Evolutionary conservation across 495 filamentous ascomycete genomes (phyloP).

Genomic region (Podospora pseudocomata): DNA sequence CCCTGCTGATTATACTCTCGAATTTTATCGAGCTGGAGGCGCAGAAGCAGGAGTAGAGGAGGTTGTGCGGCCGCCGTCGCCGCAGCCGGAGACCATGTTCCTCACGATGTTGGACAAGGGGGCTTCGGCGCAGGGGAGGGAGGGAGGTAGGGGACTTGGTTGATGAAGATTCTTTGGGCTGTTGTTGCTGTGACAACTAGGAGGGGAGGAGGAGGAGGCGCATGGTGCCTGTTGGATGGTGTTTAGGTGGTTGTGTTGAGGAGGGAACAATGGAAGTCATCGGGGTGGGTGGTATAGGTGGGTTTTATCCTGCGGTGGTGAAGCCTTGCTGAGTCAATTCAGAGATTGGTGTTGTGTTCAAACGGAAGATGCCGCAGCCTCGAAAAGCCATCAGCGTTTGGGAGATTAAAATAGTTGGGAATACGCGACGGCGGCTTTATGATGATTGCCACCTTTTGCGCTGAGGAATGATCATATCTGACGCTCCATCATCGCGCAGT

Average conservation of each 20-base stretch:
- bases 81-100: slow-evolving; percentile 24
- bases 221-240: not conserved
- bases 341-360: not conserved
- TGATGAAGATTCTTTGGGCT: slow-evolving; percentile 23
- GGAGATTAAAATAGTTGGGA: not conserved
- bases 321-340: not conserved
- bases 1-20: slow-evolving; percentile 11
- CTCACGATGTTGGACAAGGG: slow-evolving; percentile 25
- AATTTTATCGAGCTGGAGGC: slow-evolving; percentile 30
- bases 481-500: not conserved
- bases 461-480: too few relatives aligned
- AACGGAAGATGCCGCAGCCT: not conserved
- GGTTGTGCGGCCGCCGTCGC: slow-evolving; percentile 21
- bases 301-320: not conserved
- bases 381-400: not conserved
- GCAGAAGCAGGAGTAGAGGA: slow-evolving; percentile 31
- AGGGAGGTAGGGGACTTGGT: slow-evolving; percentile 23
- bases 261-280: not conserved
- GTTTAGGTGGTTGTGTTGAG: not conserved
- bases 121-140: slow-evolving; percentile 19
- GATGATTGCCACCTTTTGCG: not conserved
- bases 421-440: not conserved
- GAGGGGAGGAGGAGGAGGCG: not conserved
- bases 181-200: not conserved
- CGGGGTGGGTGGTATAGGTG: not conserved